Evolutionary conservation across 192 early-diverging fungal species (phyloP), one percentile per base, ranked within the genome.

Genomic region (Gaertneriomyces semiglobifer): DNA sequence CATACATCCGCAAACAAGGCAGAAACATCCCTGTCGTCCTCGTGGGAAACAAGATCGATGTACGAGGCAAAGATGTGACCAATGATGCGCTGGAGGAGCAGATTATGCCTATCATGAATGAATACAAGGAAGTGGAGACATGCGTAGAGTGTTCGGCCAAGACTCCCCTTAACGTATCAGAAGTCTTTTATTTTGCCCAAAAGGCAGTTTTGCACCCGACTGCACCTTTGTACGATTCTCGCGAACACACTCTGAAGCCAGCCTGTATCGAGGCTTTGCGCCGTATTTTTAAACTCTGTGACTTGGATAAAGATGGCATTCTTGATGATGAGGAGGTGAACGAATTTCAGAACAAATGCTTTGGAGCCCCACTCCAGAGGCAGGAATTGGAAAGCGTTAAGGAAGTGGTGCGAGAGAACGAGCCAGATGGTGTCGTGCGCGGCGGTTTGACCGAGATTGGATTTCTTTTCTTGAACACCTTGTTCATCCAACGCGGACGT

Each of bases 121-220:
- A 99, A 74, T 99, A 95, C 82, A 95, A 94, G 85, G 95, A 98
- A 81, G 93, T 99, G 39, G 97, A 99, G 79, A 95, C 96, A 5
- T 96, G 95, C 75, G 93, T 99, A 18, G 95, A 99, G 69, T 99
- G 97, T 72, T 97, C 95, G 0, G 93, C 94, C n/a, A 96, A 93
- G 73, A 88, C 90, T 69, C 81, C 90, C 25, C 76, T 97, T 44
- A 98, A 97, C 72, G 93, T 98, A 1, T 93, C 93, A 0, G 97
- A 99, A 83, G 93, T 99, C n/a, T 99, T 99, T 73, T 99, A 98
- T 76, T 98, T 98, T 88, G 97, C 97, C 5, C 97, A 99, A 83
- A 98, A 98, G 74, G 97, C 97, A 5, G 95, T 99, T 9, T 73
- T 98, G 48, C 93, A 99, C 69, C 97, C 97, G 5, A 98, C 95